phyloP scores from a whole-genome alignment of 2,329 filamentous ascomycete species.

The Fusarium protoensiforme region DNA sequence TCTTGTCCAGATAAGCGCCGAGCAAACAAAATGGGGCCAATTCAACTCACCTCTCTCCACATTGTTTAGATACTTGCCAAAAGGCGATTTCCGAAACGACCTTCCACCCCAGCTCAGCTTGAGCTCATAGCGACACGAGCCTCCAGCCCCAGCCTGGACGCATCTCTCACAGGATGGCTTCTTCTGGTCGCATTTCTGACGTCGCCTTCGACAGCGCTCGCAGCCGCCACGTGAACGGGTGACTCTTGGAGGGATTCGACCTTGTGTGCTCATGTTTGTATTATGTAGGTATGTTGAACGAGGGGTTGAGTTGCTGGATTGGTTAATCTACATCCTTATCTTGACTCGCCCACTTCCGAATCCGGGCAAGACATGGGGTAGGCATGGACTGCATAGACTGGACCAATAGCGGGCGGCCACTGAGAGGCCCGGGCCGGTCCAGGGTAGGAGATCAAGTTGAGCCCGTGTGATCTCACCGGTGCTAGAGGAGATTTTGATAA shows the following conservation, averaged over 20 bases:
- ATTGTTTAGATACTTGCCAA: slow-evolving; percentile 16
- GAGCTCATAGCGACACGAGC: slow-evolving; percentile 21
- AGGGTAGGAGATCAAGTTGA: background rate
- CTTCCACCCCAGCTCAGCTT: slow-evolving; percentile 28
- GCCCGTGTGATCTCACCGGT: too few species aligned
- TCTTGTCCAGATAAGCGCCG: background rate
- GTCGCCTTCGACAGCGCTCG: slow-evolving; percentile 22
- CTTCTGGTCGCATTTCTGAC: slow-evolving; percentile 32
- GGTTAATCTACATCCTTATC: background rate
- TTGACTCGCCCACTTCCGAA: background rate
- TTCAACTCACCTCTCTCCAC: background rate
- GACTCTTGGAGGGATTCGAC: background rate
- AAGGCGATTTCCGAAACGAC: slow-evolving; percentile 22
- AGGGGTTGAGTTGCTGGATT: background rate
- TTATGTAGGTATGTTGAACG: background rate
- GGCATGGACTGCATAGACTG: background rate
- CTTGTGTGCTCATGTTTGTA: background rate
- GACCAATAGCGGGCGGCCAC: background rate
- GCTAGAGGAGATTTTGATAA: background rate
- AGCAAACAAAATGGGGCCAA: background rate
- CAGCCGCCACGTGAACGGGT: slow-evolving; percentile 30
- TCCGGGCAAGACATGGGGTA: background rate
- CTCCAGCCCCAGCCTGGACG: background rate
- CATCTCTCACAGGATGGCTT: slow-evolving; percentile 30
- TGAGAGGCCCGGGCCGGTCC: background rate